Base-by-base conservation (phyloP, 306 rosid genomes). In the Rosa rugosa region DNA sequence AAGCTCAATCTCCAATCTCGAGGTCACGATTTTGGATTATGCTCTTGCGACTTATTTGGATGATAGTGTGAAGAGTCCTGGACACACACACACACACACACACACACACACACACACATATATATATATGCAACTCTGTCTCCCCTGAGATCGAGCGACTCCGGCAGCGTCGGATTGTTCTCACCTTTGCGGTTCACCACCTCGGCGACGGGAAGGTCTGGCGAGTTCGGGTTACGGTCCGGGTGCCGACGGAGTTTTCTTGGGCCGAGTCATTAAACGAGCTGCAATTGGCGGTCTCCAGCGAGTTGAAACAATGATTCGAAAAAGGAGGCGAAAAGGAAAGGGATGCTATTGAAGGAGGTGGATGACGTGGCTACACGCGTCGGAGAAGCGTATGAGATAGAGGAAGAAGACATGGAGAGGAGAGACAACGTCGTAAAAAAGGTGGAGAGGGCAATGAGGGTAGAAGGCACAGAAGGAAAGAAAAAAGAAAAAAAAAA, bases 311-410 rank as follows among this genome's bases (percentile, higher is more conserved):
- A 5, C 54, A 54, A 56, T 69, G 53, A 41, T 51, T 20, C 38
- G 68, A 40, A 13, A 56, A 56, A 25, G 66, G 65, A 3, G 4
- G 47, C 3, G 68, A 13, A 40, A 53, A 9, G 6, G 66, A 20
- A 20, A 8, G 69, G 53, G 6, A 0, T 22, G 22, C 1, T 8
- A 1, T 14, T 75, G 44, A 56, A 40, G 46, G 77, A 74, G 69
- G 44, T 40, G 67, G 77, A 56, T n/a, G 77, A 57, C 42, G 78
- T 74, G 57, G 70, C 9, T 1, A 42, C 78, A 59, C 78, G 78
- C 46, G 78, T 60, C 1, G 3, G 50, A 70, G 57, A 59, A 25
- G 78, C 31, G 70, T 75, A 70, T 42, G 78, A 25, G 69, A 31
- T 41, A 11, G 65, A 18, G 27, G 54, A 8, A 14, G 54, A 14